These are phyloP conservation scores for Fragaria ananassa DNA, from an alignment of 306 rosid genomes.

Conservation along the genomic window DNA sequence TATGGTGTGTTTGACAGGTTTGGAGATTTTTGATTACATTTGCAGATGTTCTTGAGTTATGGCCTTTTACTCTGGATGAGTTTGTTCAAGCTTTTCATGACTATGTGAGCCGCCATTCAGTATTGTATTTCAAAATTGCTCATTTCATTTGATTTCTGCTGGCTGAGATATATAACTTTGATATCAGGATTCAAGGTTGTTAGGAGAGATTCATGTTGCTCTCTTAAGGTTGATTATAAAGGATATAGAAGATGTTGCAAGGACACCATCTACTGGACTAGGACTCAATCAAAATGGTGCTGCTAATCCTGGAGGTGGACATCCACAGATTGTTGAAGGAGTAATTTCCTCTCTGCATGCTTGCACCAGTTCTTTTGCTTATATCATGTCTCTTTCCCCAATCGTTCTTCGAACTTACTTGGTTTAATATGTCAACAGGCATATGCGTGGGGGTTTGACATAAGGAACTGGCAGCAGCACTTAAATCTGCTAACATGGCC, in stretches of 20 bases:
- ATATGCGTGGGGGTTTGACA: slow-evolving; percentile 97
- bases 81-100: slow-evolving; percentile 95
- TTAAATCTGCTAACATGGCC: slow-evolving; percentile 94
- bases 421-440: slow-evolving; percentile 50
- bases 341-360: slow-evolving; percentile 39
- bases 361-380: neutral
- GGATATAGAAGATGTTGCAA: slow-evolving; percentile 98
- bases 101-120: slow-evolving; percentile 56
- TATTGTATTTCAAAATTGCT: slow-evolving; percentile 25
- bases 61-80: slow-evolving; percentile 98
- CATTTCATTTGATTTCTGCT: slow-evolving; percentile 10
- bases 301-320: slow-evolving; percentile 96
- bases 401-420: slow-evolving; percentile 15
- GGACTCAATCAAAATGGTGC: slow-evolving; percentile 84
- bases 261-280: slow-evolving; percentile 85
- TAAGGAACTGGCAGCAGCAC: slow-evolving; percentile 92
- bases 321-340: slow-evolving; percentile 97
- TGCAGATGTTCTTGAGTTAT: slow-evolving; percentile 84
- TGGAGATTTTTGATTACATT: slow-evolving; percentile 96
- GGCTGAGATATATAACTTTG: slow-evolving; percentile 22
- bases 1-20: slow-evolving; percentile 54
- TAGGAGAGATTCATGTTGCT: slow-evolving; percentile 90
- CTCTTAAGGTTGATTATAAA: slow-evolving; percentile 79
- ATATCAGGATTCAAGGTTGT: slow-evolving; percentile 91
- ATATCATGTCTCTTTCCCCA: neutral